Evolutionary conservation across 2,329 filamentous ascomycete genomes (phyloP).

Genomic region (Penicillium hordei): DNA sequence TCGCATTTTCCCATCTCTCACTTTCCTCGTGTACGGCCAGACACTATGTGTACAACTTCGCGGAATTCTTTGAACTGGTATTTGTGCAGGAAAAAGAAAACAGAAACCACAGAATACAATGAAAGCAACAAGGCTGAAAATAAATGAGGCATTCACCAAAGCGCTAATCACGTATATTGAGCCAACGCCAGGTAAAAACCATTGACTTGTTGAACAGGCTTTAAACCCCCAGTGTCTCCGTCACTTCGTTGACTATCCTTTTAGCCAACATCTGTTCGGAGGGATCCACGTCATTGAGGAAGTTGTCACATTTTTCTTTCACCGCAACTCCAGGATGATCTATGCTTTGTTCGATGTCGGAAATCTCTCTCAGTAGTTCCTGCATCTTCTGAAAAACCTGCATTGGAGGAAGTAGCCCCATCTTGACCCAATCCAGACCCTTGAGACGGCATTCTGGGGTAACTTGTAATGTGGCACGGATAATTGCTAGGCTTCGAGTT

Average conservation of each 20-base stretch:
- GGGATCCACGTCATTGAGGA: background rate
- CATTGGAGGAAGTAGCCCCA: constrained; percentile 2
- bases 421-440: background rate
- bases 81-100: background rate
- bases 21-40: background rate
- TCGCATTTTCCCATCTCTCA: background rate
- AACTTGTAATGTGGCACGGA: background rate
- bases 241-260: background rate
- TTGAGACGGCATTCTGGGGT: background rate
- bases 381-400: background rate
- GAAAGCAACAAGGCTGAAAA: background rate
- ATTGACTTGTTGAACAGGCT: background rate
- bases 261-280: background rate
- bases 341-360: background rate
- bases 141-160: background rate
- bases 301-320: background rate
- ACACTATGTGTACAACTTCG: background rate
- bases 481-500: background rate
- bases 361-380: background rate
- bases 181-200: background rate
- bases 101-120: no score
- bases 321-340: background rate
- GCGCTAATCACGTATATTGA: background rate
- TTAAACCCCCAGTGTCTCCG: background rate
- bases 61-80: background rate